Evolutionary conservation across 805 yeast species (phyloP).

Genomic region (Hemisphaericaspora nanyangensis): DNA sequence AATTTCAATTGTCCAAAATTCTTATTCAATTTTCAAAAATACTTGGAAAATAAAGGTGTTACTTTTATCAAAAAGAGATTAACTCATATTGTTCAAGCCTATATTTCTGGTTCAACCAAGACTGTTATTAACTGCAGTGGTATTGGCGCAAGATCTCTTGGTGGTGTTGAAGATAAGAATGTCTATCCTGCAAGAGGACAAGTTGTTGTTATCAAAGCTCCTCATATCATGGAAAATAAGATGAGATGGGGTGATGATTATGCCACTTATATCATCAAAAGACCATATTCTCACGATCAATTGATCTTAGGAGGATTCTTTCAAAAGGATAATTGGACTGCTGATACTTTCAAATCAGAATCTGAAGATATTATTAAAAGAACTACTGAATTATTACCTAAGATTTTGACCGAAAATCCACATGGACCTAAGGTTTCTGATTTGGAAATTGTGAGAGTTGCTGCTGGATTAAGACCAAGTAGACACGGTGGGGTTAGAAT

Average conservation of each 20-base stretch:
- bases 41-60: slow-evolving; percentile 50
- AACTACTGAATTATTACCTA: slow-evolving; percentile 50
- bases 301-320: slow-evolving; percentile 73
- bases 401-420: slow-evolving; percentile 38
- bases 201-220: slow-evolving; percentile 68
- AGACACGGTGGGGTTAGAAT: slow-evolving; percentile 74
- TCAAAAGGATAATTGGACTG: slow-evolving; percentile 60
- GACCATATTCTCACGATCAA: slow-evolving; percentile 64
- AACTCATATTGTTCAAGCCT: slow-evolving; percentile 57
- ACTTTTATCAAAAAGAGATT: slow-evolving; percentile 43
- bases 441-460: slow-evolving; percentile 57
- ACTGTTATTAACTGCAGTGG: slow-evolving; percentile 77
- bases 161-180: slow-evolving; percentile 59
- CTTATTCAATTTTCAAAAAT: slow-evolving; percentile 42
- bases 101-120: slow-evolving; percentile 25
- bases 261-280: slow-evolving; percentile 67
- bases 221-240: slow-evolving; percentile 57
- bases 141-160: slow-evolving; percentile 57
- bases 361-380: slow-evolving; percentile 60
- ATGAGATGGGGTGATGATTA: slow-evolving; percentile 57
- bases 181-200: slow-evolving; percentile 80
- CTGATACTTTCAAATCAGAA: slow-evolving; percentile 54
- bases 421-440: slow-evolving; percentile 29
- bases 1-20: slow-evolving; percentile 71
- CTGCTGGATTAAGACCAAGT: slow-evolving; percentile 74